Evolutionary conservation across 805 yeast genomes (phyloP).

Genomic region (Candida ascalaphidarum): DNA sequence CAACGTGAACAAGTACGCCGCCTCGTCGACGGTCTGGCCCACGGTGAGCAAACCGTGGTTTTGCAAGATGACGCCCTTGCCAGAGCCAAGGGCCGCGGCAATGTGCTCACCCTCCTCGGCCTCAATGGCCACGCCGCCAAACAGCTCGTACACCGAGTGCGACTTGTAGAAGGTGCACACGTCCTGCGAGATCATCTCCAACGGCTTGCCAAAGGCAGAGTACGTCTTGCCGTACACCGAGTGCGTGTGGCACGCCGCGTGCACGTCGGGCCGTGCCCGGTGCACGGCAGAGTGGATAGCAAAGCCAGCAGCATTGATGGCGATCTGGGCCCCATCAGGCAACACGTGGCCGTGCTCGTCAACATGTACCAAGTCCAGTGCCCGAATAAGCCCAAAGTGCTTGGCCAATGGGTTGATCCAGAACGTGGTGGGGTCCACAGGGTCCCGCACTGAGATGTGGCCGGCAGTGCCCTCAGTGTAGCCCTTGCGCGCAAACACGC

Average conservation of each 20-base stretch:
- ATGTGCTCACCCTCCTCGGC: slow-evolving; percentile 53
- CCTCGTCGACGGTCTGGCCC: slow-evolving; percentile 66
- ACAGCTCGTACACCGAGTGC: slow-evolving; percentile 58
- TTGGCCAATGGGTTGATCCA: slow-evolving; percentile 88
- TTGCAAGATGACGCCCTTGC: slow-evolving; percentile 51
- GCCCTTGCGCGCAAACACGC: slow-evolving; percentile 73
- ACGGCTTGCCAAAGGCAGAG: slow-evolving; percentile 52
- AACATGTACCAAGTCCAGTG: slow-evolving; percentile 34
- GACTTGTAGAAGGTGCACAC: slow-evolving; percentile 57
- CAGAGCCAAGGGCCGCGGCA: slow-evolving; percentile 54
- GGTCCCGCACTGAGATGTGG: slow-evolving; percentile 80
- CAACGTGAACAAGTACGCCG: slow-evolving; percentile 55
- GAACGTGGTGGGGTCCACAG: slow-evolving; percentile 69
- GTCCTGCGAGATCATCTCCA: slow-evolving; percentile 79
- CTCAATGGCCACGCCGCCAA: slow-evolving; percentile 76
- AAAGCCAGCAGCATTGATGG: slow-evolving; percentile 64
- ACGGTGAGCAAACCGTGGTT: slow-evolving; percentile 71
- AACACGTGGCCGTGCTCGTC: slow-evolving; percentile 57
- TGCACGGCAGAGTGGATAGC: slow-evolving; percentile 62
- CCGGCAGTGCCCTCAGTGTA: slow-evolving; percentile 78
- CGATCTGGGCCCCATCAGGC: slow-evolving; percentile 45
- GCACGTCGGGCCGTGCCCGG: slow-evolving; percentile 59
- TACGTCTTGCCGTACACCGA: slow-evolving; percentile 58
- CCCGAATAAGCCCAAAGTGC: slow-evolving; percentile 46
- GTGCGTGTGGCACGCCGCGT: slow-evolving; percentile 69